A percentile compares a stretch with the other conserved stretches of the same genome.
phyloP scores from a whole-genome alignment of 257 asterid genomes.

The Primulina tabacum region DNA sequence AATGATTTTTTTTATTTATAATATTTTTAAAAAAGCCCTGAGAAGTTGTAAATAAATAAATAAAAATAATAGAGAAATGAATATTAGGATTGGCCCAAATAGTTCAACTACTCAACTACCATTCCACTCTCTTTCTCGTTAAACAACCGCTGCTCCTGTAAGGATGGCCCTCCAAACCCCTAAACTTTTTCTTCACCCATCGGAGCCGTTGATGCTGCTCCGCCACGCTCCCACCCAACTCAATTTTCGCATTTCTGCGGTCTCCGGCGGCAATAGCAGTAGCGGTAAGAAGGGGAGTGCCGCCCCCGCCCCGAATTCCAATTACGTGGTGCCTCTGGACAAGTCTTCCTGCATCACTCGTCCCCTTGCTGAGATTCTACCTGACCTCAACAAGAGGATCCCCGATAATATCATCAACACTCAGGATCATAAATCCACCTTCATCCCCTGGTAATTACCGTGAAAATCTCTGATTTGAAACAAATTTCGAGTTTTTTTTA shows the following conservation, averaged over 20 bases:
- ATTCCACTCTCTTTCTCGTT: background rate
- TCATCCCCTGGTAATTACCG: conserved; percentile 62
- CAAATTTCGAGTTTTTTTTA: background rate
- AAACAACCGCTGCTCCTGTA: background rate
- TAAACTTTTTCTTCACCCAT: background rate
- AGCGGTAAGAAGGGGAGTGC: conserved; percentile 48
- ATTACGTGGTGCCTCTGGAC: conserved; percentile 89
- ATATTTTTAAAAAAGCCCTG: too few species aligned
- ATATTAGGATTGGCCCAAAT: background rate
- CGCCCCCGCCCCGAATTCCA: conserved; percentile 66
- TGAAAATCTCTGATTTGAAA: background rate
- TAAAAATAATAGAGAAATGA: too few species aligned
- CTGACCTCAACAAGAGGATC: conserved; percentile 89
- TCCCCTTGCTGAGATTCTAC: conserved; percentile 88
- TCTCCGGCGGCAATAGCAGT: conserved; percentile 38
- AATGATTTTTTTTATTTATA: too few species aligned
- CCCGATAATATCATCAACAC: conserved; percentile 81
- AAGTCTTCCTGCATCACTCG: conserved; percentile 80
- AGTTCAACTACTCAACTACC: background rate
- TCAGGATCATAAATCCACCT: conserved; percentile 51
- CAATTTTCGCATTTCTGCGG: conserved; percentile 29
- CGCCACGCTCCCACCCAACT: background rate
- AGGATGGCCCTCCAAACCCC: background rate
- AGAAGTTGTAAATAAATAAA: too few species aligned
- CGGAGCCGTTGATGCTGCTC: background rate